These are phyloP conservation scores for Colletotrichum spinosum DNA, from an alignment of 2,329 filamentous ascomycete genomes.

Conservation along the genomic window DNA sequence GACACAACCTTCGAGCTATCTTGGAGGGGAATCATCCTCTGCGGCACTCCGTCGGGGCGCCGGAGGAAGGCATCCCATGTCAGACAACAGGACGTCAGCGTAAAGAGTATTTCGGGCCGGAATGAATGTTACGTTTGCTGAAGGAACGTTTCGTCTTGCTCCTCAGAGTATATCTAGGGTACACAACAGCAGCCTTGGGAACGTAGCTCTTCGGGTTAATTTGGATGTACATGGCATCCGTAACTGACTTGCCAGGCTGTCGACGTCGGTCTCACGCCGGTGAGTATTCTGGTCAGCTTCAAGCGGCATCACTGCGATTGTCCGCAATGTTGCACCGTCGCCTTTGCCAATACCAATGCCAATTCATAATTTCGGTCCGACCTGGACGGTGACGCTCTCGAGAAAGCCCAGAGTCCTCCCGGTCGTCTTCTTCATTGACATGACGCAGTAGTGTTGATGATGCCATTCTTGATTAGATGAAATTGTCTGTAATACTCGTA, in stretches of 20 bases:
- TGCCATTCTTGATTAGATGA: too few species aligned
- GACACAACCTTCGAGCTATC: not conserved
- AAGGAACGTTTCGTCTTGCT: not conserved
- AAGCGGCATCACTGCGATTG: not conserved
- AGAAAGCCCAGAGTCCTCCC: too few species aligned
- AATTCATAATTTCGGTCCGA: too few species aligned
- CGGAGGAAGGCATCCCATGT: slow-evolving; percentile 17
- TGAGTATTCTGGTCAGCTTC: not conserved
- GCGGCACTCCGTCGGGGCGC: not conserved
- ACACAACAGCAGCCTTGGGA: not conserved
- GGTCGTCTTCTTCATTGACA: too few species aligned
- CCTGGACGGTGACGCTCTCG: too few species aligned
- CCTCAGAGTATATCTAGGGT: not conserved
- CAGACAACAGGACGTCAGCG: slow-evolving; percentile 8
- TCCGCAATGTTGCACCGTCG: too few species aligned
- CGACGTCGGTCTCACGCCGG: slow-evolving; percentile 5
- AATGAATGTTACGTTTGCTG: not conserved
- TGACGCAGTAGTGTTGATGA: too few species aligned
- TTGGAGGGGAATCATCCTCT: not conserved
- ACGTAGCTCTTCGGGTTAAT: not conserved
- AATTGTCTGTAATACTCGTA: too few species aligned
- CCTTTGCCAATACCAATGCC: too few species aligned
- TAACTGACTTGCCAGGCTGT: not conserved
- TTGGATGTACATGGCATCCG: slow-evolving; percentile 17
- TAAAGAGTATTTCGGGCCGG: slow-evolving; percentile 23